phyloP scores from a whole-genome alignment of 495 filamentous ascomycete genomes.

The Xylona heveae region DNA sequence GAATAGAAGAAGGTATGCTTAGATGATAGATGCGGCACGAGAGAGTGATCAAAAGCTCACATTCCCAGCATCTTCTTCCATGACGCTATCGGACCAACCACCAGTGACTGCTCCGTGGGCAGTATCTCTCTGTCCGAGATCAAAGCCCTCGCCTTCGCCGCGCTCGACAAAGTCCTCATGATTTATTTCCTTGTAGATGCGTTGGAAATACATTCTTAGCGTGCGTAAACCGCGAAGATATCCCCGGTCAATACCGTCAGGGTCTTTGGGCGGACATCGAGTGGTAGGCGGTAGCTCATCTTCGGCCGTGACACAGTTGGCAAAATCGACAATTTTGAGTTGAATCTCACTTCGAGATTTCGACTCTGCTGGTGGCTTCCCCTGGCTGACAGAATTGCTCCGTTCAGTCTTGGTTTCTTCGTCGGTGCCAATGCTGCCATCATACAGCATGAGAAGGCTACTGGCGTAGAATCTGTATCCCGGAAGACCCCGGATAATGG shows the following conservation, averaged over 20 bases:
- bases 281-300: slow-evolving; percentile 39
- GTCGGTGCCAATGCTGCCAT: slow-evolving; percentile 34
- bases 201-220: slow-evolving; percentile 66
- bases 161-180: slow-evolving; percentile 27
- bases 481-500: slow-evolving; percentile 54
- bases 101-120: slow-evolving; percentile 12
- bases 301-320: slow-evolving; percentile 84
- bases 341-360: slow-evolving; percentile 35
- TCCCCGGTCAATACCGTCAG: slow-evolving; percentile 61
- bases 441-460: slow-evolving; percentile 84
- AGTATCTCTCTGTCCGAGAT: slow-evolving; percentile 8
- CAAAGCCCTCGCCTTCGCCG: slow-evolving; percentile 17
- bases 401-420: slow-evolving; percentile 10
- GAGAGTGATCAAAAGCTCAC: slow-evolving; percentile 12
- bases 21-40: no score
- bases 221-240: slow-evolving; percentile 73
- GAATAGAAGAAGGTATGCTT: no score
- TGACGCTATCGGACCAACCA: slow-evolving; percentile 11
- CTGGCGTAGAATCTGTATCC: slow-evolving; percentile 93
- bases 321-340: slow-evolving; percentile 95
- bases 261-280: slow-evolving; percentile 64
- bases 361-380: slow-evolving; percentile 6
- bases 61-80: slow-evolving; percentile 13
- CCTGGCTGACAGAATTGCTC: no score
- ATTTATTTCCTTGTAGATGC: slow-evolving; percentile 62